Evolutionary conservation across 1,284 basidiomycete species (phyloP), one percentile per base, ranked within the genome.

Genomic region (Ceratobasidium sp.): DNA sequence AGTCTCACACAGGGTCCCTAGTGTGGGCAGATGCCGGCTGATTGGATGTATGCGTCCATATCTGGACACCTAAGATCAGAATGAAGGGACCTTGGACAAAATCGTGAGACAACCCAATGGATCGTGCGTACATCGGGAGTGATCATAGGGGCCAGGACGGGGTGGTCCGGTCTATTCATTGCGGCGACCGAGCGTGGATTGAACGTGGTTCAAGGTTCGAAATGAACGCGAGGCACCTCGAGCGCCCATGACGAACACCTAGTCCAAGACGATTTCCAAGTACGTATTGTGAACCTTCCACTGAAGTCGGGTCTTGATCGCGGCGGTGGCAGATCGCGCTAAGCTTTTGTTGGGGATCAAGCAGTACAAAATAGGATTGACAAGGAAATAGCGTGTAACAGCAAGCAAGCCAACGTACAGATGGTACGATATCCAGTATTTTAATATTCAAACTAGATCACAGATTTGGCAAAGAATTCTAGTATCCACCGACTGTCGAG

Each of bases 401-500:
- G 61, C 30, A 52, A 60, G 32, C 26, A 52, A 43, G 32, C 14
- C 30, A 30, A n/a, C 34, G 48, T 50, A 64, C 61, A 64, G 36
- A 52, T 36, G 41, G 28, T 18, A 57, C 21, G 1, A 58, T 39
- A 26, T 23, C 36, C 34, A 39, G 55, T 21, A 34, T 28, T 36
- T 10, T 28, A 41, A 58, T 26, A 21, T 26, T 21, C 53, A n/a
- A 32, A 36, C 21, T 9, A 16, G n/a, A 9, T 41, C 26, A 18
- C 26, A 10, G 21, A 3, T 23, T 21, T 23, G 32, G 34, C 5
- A 26, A 3, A 52, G 28, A 14, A 32, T 23, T 64, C 61, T 64
- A 67, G 6, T 43, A 14, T n/a, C 64, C 64, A 21, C 34, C 52
- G 28, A 67, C 48, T 9, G 64, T 67, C 26, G 64, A 67, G 4